These are phyloP conservation scores for Clavulina sp. DNA, from an alignment of 768 basidiomycete species.

Conservation along the genomic window DNA sequence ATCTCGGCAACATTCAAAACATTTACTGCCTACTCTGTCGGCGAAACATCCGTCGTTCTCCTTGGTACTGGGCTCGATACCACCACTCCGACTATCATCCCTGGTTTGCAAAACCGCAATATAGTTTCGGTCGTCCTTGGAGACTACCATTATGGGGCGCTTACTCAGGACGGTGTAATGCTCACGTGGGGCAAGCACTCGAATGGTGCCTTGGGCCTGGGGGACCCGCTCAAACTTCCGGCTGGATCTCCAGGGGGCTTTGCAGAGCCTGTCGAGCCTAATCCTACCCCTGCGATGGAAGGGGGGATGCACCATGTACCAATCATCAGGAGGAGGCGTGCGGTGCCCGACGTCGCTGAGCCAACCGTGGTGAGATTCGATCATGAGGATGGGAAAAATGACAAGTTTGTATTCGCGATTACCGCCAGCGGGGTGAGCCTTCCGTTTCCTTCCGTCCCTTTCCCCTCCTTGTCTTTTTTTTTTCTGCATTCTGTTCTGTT, in stretches of 20 bases:
- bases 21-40: slow-evolving; percentile 70
- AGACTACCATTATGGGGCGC: slow-evolving; percentile 81
- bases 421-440: slow-evolving; percentile 76
- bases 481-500: too few relatives aligned
- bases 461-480: too few relatives aligned
- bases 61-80: slow-evolving; percentile 35
- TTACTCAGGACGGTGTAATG: slow-evolving; percentile 59
- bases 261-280: neutral
- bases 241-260: slow-evolving; percentile 40
- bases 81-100: slow-evolving; percentile 40
- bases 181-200: slow-evolving; percentile 70
- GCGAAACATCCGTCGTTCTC: slow-evolving; percentile 50
- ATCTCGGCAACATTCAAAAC: slow-evolving; percentile 71
- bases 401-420: slow-evolving; percentile 61
- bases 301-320: slow-evolving; percentile 19
- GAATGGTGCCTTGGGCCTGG: slow-evolving; percentile 69
- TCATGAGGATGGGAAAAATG: slow-evolving; percentile 26
- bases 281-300: neutral
- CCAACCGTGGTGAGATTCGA: slow-evolving; percentile 65
- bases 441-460: too few relatives aligned
- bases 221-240: slow-evolving; percentile 42
- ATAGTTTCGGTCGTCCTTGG: slow-evolving; percentile 82
- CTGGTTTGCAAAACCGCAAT: slow-evolving; percentile 52
- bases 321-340: slow-evolving; percentile 11
- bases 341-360: slow-evolving; percentile 29